A percentile compares a stretch with the other conserved stretches of the same genome.
Conservation (phyloP, 768 basidiomycete genomes). For the Crepidotus variabilis region DNA sequence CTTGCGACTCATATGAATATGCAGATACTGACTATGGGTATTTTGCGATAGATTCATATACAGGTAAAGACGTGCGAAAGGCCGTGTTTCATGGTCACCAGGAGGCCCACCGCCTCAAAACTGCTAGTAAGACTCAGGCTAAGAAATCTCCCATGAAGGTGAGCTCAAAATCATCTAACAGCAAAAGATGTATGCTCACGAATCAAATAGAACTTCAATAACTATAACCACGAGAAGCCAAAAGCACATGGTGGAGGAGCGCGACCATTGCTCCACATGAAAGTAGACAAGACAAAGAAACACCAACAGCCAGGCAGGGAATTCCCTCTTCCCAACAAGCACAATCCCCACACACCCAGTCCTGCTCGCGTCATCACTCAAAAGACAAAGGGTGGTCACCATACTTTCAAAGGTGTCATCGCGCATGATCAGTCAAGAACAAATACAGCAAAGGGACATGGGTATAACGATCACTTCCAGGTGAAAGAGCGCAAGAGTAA, state of each 20-base stretch:
- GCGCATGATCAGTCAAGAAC: conserved; percentile 5
- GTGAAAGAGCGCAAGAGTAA: not conserved
- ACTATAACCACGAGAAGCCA: not conserved
- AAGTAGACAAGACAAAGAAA: not conserved
- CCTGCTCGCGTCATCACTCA: conserved; percentile 9
- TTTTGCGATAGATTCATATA: not conserved
- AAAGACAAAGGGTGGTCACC: not conserved
- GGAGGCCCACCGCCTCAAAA: not conserved
- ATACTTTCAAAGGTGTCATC: conserved; percentile 6
- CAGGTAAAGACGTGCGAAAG: conserved; percentile 5
- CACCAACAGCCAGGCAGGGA: not conserved
- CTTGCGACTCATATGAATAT: not conserved
- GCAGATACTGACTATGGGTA: not conserved
- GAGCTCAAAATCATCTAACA: not conserved
- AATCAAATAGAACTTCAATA: not conserved
- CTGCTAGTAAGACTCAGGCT: not conserved
- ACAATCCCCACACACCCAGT: not conserved
- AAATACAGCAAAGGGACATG: not conserved
- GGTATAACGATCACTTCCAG: conserved; percentile 11
- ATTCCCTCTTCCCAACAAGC: not conserved
- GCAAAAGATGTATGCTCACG: not conserved
- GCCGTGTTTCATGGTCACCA: conserved; percentile 4
- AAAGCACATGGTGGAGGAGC: no score
- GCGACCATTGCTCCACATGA: not conserved
- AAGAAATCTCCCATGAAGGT: not conserved